Base-by-base conservation (phyloP, 2,329 filamentous ascomycete genomes). In the Fusarium buxicola region DNA sequence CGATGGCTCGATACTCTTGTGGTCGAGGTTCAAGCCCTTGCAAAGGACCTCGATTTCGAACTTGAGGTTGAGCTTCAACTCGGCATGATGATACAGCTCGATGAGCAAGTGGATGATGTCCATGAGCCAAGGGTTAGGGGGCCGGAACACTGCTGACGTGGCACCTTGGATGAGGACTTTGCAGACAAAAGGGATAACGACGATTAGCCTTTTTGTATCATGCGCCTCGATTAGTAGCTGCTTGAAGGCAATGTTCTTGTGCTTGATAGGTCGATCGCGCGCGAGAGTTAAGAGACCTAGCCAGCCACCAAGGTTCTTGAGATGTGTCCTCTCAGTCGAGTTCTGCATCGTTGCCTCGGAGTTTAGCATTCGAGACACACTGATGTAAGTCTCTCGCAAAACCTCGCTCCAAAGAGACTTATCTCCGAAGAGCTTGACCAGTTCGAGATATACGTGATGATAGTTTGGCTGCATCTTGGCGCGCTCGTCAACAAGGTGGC, bases 31-130 rank as follows among this genome's bases (percentile, higher is more conserved):
- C 13, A 99, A 81, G 11, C 94, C 94, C 74, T 96, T 96, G 81
- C 94, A 99, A 21, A 99, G 84, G 24, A 99, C 94, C 76, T 99
- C 95, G 55, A 99, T 98, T 76, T 99, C 95, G 69, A 99, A 99
- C 71, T 98, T 99, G 47, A 97, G 88, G 68, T 98, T 98, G 32
- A 99, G 85, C 75, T 98, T 98, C 53, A 99, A 81, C 69, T 97
- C 94, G 12, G 92, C 92, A 70, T 91, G 91, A 72, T 97, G 90
- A 72, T 99, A 99, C 5, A 99, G 84, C 73, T 99, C 96, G 69
- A 97, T 92, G 31, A 99, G 84, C 8, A 98, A 82, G 63, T 92
- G 87, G 52, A 99, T 87, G 50, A 99, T 95, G 70, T 99, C 95
- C 91, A 97, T 96, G 39, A 97, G 77, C 95, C 95, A 99, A 2